Conservation (phyloP, 768 basidiomycete genomes). For the Tricholomella constricta region DNA sequence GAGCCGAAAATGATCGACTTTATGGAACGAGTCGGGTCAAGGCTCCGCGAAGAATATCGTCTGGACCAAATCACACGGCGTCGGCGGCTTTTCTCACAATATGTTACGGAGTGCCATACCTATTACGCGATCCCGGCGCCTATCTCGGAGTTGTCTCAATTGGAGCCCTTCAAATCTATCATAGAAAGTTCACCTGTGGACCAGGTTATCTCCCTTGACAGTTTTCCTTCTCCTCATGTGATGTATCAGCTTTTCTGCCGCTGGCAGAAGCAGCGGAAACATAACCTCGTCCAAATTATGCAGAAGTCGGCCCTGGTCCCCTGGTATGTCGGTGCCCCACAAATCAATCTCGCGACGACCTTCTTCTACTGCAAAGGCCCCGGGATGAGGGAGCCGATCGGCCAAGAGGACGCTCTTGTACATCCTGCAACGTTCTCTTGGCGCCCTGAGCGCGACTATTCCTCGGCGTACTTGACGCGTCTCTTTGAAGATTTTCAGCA, state of each 20-base stretch:
- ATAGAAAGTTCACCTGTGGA: slow-evolving; percentile 19
- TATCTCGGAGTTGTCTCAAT: slow-evolving; percentile 20
- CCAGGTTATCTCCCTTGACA: slow-evolving; percentile 13
- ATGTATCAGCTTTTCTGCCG: slow-evolving; percentile 12
- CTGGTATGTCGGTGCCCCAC: not conserved
- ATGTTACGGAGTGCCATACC: slow-evolving; percentile 14
- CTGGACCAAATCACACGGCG: slow-evolving; percentile 19
- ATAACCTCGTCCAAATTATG: slow-evolving; percentile 19
- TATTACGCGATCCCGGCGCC: slow-evolving; percentile 11
- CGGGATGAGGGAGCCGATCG: slow-evolving; percentile 18
- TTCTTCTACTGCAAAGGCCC: slow-evolving; percentile 21
- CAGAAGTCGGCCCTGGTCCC: slow-evolving; percentile 12
- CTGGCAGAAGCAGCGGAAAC: slow-evolving; percentile 17
- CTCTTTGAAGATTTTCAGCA: slow-evolving; percentile 24
- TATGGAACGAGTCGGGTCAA: slow-evolving; percentile 34
- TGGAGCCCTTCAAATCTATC: slow-evolving; percentile 20
- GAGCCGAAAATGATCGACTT: slow-evolving; percentile 30
- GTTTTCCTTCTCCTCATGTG: slow-evolving; percentile 16
- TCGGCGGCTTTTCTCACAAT: slow-evolving; percentile 20
- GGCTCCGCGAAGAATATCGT: slow-evolving; percentile 14
- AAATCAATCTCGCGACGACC: slow-evolving; percentile 28
- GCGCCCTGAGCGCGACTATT: slow-evolving; percentile 10
- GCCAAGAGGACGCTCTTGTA: slow-evolving; percentile 17
- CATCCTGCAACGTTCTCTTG: slow-evolving; percentile 19
- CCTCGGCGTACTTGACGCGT: slow-evolving; percentile 11